phyloP scores from a whole-genome alignment of 1,284 basidiomycete species.

The Bondarzewia mesenterica region DNA sequence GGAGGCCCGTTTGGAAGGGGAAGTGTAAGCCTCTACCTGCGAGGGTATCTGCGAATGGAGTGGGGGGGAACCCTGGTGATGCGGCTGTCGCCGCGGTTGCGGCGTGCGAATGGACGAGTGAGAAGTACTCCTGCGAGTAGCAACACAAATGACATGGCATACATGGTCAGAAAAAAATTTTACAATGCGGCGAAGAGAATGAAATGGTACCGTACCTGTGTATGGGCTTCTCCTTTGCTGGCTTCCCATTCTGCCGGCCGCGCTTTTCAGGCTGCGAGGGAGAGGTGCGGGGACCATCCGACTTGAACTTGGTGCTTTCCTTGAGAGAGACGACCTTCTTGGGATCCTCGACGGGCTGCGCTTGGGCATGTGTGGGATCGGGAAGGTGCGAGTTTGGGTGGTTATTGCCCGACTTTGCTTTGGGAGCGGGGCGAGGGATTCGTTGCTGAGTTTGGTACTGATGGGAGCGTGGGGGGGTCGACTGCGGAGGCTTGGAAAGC shows the following conservation, averaged over 20 bases:
- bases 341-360: slow-evolving; percentile 21
- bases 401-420: slow-evolving; percentile 24
- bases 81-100: slow-evolving; percentile 35
- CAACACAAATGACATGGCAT: neutral
- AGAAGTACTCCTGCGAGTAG: slow-evolving; percentile 36
- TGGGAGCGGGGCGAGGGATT: slow-evolving; percentile 22
- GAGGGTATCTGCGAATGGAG: slow-evolving; percentile 34
- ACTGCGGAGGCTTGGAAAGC: slow-evolving; percentile 49
- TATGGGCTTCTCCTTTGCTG: slow-evolving; percentile 23
- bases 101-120: slow-evolving; percentile 33
- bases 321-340: slow-evolving; percentile 13
- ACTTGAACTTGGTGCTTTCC: neutral
- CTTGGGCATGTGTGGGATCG: slow-evolving; percentile 17
- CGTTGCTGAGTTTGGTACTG: slow-evolving; percentile 28
- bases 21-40: slow-evolving; percentile 49
- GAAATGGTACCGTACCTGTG: slow-evolving; percentile 19
- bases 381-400: slow-evolving; percentile 15
- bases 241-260: slow-evolving; percentile 25
- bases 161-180: neutral
- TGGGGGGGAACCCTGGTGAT: slow-evolving; percentile 51
- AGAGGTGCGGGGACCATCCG: slow-evolving; percentile 8
- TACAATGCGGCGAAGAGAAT: slow-evolving; percentile 6
- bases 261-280: slow-evolving; percentile 22
- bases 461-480: slow-evolving; percentile 26
- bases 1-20: slow-evolving; percentile 15